Percentiles rank a stretch among this genome's conserved stretches.
phyloP scores from a whole-genome alignment of 768 basidiomycete genomes.

The Cystofilobasidium ferigula region DNA sequence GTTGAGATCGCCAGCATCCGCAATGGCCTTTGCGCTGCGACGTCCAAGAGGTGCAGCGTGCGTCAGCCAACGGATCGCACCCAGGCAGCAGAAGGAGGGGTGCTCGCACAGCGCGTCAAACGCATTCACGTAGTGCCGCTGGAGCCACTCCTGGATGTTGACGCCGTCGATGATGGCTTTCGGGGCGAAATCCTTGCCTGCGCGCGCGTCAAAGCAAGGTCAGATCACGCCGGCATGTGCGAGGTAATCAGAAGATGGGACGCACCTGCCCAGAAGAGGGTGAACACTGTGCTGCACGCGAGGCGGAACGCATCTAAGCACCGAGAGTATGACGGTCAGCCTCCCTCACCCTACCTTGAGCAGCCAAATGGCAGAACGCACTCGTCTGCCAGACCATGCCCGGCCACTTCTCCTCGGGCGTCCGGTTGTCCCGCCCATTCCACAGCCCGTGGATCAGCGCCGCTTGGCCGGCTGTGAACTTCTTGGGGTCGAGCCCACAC shows the following conservation, averaged over 20 bases:
- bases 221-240: no score
- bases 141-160: constrained; percentile 82
- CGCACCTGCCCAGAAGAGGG: constrained; percentile 94
- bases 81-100: no score
- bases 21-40: constrained; percentile 57
- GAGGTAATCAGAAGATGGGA: no score
- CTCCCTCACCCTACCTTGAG: no score
- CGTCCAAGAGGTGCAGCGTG: background rate
- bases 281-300: constrained; percentile 75
- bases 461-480: constrained; percentile 2
- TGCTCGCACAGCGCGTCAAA: constrained; percentile 43
- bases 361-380: constrained; percentile 75
- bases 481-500: constrained; percentile 8
- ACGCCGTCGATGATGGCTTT: constrained; percentile 74
- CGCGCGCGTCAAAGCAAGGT: no score
- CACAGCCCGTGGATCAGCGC: constrained; percentile 6
- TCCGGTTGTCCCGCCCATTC: background rate
- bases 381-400: constrained; percentile 67
- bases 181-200: constrained; percentile 74
- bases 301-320: constrained; percentile 86
- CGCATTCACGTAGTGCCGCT: constrained; percentile 64
- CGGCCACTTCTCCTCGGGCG: background rate
- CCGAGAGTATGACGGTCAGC: no score
- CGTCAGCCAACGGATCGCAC: no score
- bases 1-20: constrained; percentile 59